Evolutionary conservation across 169 alveolate genomes (phyloP).

Genomic region (Plasmodium sp.): DNA sequence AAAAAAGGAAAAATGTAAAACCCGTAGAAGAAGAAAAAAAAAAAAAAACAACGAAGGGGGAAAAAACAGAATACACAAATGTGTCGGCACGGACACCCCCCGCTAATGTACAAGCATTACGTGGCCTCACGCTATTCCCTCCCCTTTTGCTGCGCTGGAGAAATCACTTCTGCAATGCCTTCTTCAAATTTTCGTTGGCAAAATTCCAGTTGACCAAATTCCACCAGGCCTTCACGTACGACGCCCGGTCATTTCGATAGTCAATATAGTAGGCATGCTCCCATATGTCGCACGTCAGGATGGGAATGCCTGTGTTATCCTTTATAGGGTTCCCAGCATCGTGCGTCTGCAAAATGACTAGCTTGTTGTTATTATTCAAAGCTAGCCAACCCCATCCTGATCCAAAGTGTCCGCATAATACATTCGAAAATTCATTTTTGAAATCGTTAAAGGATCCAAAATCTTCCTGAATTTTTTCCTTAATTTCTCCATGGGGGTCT

Average conservation of each 20-base stretch:
- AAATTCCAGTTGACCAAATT: slow-evolving; percentile 95
- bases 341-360: slow-evolving; percentile 92
- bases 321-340: slow-evolving; percentile 93
- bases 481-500: slow-evolving; percentile 90
- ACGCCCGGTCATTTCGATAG: slow-evolving; percentile 92
- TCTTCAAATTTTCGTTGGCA: slow-evolving; percentile 85
- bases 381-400: slow-evolving; percentile 99
- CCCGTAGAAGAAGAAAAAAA: background rate
- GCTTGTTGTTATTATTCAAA: slow-evolving; percentile 90
- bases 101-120: background rate
- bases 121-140: background rate
- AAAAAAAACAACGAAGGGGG: background rate
- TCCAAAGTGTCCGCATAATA: slow-evolving; percentile 95
- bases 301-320: slow-evolving; percentile 90
- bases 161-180: slow-evolving; percentile 60
- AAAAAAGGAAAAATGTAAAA: background rate
- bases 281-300: slow-evolving; percentile 96
- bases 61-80: background rate
- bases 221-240: slow-evolving; percentile 94
- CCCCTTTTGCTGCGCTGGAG: background rate
- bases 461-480: slow-evolving; percentile 85
- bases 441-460: slow-evolving; percentile 91
- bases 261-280: slow-evolving; percentile 98
- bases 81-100: background rate
- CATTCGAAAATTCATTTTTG: slow-evolving; percentile 86